Percentiles rank a stretch among this genome's conserved stretches.
phyloP scores from a whole-genome alignment of 2,329 filamentous ascomycete species.

The Verticillium albo-atrum region DNA sequence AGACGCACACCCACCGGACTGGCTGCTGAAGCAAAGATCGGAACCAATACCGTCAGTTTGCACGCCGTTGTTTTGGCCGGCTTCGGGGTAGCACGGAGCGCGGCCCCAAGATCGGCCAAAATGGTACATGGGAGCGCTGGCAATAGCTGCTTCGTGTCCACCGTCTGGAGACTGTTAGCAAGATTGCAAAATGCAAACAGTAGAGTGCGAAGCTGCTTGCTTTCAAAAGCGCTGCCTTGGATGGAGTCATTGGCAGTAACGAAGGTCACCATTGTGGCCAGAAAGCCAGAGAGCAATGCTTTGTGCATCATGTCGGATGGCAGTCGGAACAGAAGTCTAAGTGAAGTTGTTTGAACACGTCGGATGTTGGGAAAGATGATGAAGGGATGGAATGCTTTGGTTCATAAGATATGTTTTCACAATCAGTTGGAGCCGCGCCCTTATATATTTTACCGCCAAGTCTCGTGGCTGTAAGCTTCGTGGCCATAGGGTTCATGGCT shows the following conservation, averaged over 20 bases:
- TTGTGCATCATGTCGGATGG: not conserved
- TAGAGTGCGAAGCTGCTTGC: not conserved
- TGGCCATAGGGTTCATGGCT: too few relatives aligned
- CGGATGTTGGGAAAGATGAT: too few relatives aligned
- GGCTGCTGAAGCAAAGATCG: conserved; percentile 13
- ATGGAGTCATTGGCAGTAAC: not conserved
- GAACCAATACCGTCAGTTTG: conserved; percentile 13
- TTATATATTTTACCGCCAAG: too few relatives aligned
- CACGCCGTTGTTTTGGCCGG: not conserved
- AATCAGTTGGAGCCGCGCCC: too few relatives aligned
- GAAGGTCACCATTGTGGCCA: not conserved
- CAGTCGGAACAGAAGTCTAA: not conserved
- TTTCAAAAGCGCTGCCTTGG: not conserved
- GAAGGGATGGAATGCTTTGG: too few relatives aligned
- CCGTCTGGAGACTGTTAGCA: not conserved
- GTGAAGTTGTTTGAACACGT: too few relatives aligned
- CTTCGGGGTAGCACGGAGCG: not conserved
- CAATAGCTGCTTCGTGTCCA: not conserved
- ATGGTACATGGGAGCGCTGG: not conserved
- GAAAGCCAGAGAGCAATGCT: not conserved
- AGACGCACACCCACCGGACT: conserved; percentile 6
- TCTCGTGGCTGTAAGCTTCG: too few relatives aligned
- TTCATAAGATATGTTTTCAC: too few relatives aligned
- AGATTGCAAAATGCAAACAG: not conserved
- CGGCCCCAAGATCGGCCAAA: not conserved